Evolutionary conservation across 345 rosid genomes (phyloP), one percentile per base, ranked within the genome.

Genomic region (Noccaea bulbosa): DNA sequence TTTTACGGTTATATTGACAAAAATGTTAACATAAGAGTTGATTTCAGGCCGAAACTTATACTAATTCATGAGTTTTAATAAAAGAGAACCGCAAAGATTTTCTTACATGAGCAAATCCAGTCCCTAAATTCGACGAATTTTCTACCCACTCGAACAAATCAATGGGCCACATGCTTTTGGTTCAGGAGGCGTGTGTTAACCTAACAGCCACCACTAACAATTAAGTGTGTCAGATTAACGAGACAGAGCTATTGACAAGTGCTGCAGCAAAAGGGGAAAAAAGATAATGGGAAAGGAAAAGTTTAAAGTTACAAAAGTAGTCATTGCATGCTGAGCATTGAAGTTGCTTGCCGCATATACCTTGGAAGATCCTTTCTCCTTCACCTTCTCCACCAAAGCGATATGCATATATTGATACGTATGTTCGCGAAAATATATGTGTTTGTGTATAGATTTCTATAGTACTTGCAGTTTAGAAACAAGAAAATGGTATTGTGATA

Each of bases 331-430:
- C 70, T 69, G 74, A 69, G 79, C 79, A 69, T 16, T 39, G 70
- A 54, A 62, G 65, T 69, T 69, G 70, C 70, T 75, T 66, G 75
- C 54, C 55, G 79, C 75, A 75, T 75, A 75, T 75, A 4, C 75
- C 79, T 32, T 63, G 39, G 68, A 75, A 75, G 75, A 75, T 75
- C 75, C 71, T 63, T 69, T 62, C 51, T 53, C 61, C 44, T 6
- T 30, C 64, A 61, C 37, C 34, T 40, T 41, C 57, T 67, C 62
- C 68, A 73, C 54, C 69, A 50, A 11, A 65, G 38, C 62, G 32
- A 35, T 27, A 27, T 47, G 46, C 65, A 70, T 60, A 35, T 56
- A 33, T 34, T 11, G 15, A 32, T 43, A 64, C 2, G 30, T 20
- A 45, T 34, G 46, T 34, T 39, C 47, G 20, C 22, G n/a, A 7